A percentile compares a stretch with the other conserved stretches of the same genome.
Conservation (phyloP, 2,329 filamentous ascomycete species). For the Hypoxylon rubiginosum region DNA sequence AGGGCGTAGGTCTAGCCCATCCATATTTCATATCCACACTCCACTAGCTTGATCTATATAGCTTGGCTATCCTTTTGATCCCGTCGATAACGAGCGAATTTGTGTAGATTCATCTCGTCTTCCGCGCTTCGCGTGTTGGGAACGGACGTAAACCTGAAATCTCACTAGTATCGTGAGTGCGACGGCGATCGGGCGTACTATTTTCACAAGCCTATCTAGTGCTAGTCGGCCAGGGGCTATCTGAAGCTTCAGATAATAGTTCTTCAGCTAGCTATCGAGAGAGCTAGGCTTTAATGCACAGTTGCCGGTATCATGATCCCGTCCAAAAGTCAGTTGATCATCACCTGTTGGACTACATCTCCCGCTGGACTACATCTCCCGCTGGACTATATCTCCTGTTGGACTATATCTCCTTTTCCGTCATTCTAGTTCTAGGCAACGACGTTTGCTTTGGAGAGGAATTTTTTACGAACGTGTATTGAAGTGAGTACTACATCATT, state of each 20-base stretch:
- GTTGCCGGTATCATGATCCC: no score
- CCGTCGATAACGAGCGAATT: neutral
- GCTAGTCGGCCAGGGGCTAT: neutral
- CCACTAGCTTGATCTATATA: conserved; percentile 8
- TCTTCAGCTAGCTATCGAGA: neutral
- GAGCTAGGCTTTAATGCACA: neutral
- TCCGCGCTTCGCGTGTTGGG: neutral
- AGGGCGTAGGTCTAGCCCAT: neutral
- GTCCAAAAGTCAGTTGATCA: no score
- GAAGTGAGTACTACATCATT: neutral
- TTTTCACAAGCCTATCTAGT: neutral
- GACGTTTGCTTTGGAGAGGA: no score
- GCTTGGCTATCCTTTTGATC: neutral
- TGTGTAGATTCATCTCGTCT: conserved; percentile 1
- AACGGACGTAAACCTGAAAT: neutral
- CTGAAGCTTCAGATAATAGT: neutral
- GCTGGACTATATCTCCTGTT: no score
- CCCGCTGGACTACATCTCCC: no score
- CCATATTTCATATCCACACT: neutral
- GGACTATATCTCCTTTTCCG: no score
- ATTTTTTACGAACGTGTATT: neutral
- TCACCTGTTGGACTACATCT: no score
- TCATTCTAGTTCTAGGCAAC: no score
- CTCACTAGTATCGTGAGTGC: neutral
- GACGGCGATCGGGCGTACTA: neutral